Base-by-base conservation (phyloP, 306 rosid genomes). In the Acacia melanoxylon region DNA sequence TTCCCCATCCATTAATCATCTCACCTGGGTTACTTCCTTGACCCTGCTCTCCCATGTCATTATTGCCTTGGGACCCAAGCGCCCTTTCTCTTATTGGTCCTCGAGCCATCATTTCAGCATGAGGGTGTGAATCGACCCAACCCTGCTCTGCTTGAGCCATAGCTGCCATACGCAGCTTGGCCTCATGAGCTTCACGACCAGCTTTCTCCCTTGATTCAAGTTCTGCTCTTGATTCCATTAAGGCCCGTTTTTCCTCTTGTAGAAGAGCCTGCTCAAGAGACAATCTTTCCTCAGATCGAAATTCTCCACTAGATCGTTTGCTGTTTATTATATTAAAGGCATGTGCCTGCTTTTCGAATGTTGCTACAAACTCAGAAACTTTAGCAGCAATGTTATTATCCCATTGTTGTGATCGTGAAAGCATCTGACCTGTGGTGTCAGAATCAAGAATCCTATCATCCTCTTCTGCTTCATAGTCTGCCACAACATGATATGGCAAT, bases 401-500 rank as follows among this genome's bases (percentile, higher is more conserved):
- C 99, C 99, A 95, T 83, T 95, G 99, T 83, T 95, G 99, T 49
- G 97, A 93, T 75, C 99, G 92, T 27, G 99, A 95, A 51, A 90
- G 96, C 89, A 95, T 80, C 83, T 87, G 90, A 77, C 99, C 99
- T 5, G 97, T 92, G 33, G 96, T 92, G 85, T 95, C 98, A 78
- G 99, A 95, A 89, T 95, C 97, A 0, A 95, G 98, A 76, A 95
- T 92, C 86, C 99, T 90, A 79, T 95, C 98, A 80, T 95, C 99
- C 87, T 95, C 99, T 87, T 95, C 98, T 10, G 97, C 99, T 78
- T 95, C 99, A 84, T 95, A 95, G 84, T 95, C 99, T 49, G 99
- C 99, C 80, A 95, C 99, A 83, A 27, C 29, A 27, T 95, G 99
- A 81, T 93, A 95, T 9, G 97, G 97, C 84, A 95, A 85, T 75